Percentiles rank a stretch among this genome's conserved stretches.
phyloP scores from a whole-genome alignment of 768 basidiomycete species.

The Crepidotus variabilis region DNA sequence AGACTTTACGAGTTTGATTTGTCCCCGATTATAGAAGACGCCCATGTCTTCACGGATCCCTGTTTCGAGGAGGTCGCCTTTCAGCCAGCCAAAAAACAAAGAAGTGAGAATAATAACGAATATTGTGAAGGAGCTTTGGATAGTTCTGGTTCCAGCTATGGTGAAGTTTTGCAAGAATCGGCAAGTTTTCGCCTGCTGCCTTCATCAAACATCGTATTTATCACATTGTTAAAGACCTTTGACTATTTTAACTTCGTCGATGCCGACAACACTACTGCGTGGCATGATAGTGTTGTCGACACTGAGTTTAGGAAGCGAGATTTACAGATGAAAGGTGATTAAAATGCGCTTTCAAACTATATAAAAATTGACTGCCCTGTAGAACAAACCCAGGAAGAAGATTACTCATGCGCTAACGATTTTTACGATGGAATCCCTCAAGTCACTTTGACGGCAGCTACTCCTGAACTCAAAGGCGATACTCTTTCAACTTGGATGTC shows the following conservation, averaged over 20 bases:
- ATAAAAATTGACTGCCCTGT: neutral
- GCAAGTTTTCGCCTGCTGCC: slow-evolving; percentile 2
- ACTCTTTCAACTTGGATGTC: neutral
- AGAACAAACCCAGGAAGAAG: neutral
- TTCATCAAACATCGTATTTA: neutral
- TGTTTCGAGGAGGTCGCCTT: neutral
- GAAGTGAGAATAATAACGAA: slow-evolving; percentile 3
- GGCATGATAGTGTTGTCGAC: neutral
- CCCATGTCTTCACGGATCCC: slow-evolving; percentile 17
- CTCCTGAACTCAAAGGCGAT: neutral
- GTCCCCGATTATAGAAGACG: slow-evolving; percentile 35
- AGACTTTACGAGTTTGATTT: slow-evolving; percentile 28
- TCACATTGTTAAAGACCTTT: neutral
- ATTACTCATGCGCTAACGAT: neutral
- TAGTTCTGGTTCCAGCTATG: slow-evolving; percentile 25
- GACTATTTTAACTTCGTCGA: neutral
- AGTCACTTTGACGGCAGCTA: neutral
- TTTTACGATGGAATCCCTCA: neutral
- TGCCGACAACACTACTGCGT: slow-evolving; percentile 4
- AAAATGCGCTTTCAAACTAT: too few relatives aligned
- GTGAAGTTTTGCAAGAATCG: slow-evolving; percentile 18
- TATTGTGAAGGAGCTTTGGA: slow-evolving; percentile 12
- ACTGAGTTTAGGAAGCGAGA: too few relatives aligned
- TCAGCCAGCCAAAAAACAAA: neutral
- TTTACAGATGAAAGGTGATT: too few relatives aligned